Base-by-base conservation (phyloP, 495 filamentous ascomycete genomes). In the Chaetomidium leptoderma region DNA sequence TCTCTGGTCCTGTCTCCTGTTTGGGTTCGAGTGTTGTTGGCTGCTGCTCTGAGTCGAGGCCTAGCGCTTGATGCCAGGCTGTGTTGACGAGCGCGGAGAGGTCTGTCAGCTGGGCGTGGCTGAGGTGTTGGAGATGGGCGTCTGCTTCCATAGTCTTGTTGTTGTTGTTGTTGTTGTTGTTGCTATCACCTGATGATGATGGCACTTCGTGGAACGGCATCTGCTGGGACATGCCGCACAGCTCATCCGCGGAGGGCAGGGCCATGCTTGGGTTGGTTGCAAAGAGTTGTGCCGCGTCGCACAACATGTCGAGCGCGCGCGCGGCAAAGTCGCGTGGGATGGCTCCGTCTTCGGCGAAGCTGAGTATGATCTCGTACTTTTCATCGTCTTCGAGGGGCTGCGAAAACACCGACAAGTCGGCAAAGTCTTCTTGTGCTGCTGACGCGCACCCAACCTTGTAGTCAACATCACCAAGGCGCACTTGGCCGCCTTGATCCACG, bases 381-480 rank as follows among this genome's bases (percentile, higher is more conserved):
- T 59, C 59, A 19, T 40, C 47, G 11, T 35, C 35, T 0, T 21
- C 47, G 6, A 30, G 35, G 3, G 46, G 51, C 49, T 65, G 59
- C 7, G 63, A 65, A 10, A 62, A 26, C 23, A 65, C 33, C 1
- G 56, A 59, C 27, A 65, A n/a, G 27, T 65, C 63, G 27, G 59
- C 47, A 52, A 65, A 62, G 42, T 62, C 59, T n/a, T 60, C 59
- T 17, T 62, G 51, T 1, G 47, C 59, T 6, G 46, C 39, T 11
- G 59, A 47, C 6, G 63, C 60, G 14, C 59, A 59, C 4, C 63
- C 63, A n/a, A 65, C 56, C 2, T 36, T 16, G 36, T 65, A 65
- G 24, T 50, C 24, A 1, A 58, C 35, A n/a, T 40, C 44, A 5
- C 63, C 59, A 3, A 65, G 45, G 7, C 53, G 42, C 14, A 65